Base-by-base conservation (phyloP, 768 basidiomycete species). In the Calocybe gangraenosa region DNA sequence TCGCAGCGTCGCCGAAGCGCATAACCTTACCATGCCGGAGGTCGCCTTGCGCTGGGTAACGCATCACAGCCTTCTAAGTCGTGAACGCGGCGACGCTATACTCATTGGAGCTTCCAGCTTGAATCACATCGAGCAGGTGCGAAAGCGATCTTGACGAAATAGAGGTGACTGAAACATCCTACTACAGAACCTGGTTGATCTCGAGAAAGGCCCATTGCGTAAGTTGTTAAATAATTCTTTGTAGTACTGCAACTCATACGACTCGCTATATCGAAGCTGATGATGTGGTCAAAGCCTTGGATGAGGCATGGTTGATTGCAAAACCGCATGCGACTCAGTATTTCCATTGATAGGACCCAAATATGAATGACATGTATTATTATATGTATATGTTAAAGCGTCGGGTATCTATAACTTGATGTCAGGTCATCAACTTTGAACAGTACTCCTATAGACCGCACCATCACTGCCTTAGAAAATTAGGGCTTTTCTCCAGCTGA, bases 391-490 rank as follows among this genome's bases (percentile, higher is more conserved):
- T n/a, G n/a, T n/a, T n/a, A n/a, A 28, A 28, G 25, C 6, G 11
- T 28, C 25, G 11, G 25, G 11, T 28, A 28, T 11, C 11, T 28
- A 28, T 28, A 28, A 28, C 11, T 28, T 28, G 25, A 28, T 3
- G 75, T 73, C 14, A 90, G 64, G 51, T 83, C 81, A 41, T 92
- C 86, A 4, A 90, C 76, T 60, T 88, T 90, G 44, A 96, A 63
- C 36, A 94, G 60, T 1, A 93, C 84, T 0, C 89, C 90, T 60
- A 57, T 83, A 81, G 50, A 82, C 71, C 39, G 72, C 55, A 15
- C 91, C 87, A 37, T 88, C 85, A 3, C 79, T 75, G 2, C 84
- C 81, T 49, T 74, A n/a, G 65, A 18, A 83, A 65, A 39, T 65
- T 76, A 31, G 76, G 58, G 1, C 92, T 87, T 52, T 74, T 74